Evolutionary conservation across 306 rosid genomes (phyloP).

Genomic region (Geum urbanum): DNA sequence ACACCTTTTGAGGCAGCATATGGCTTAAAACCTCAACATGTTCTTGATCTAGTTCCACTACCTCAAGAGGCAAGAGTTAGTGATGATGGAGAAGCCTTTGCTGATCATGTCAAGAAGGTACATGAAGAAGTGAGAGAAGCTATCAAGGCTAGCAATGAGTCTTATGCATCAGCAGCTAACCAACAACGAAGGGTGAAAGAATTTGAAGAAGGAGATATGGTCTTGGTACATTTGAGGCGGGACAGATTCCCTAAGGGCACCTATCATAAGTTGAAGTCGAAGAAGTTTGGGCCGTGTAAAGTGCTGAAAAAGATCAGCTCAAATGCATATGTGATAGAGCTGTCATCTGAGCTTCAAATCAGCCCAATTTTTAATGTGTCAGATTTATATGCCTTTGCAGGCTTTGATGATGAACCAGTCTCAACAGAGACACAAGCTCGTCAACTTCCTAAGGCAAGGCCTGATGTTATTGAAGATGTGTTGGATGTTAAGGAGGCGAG

Average conservation of each 20-base stretch:
- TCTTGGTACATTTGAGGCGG: neutral
- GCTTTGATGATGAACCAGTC: neutral
- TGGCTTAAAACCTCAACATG: neutral
- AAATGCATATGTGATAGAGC: neutral
- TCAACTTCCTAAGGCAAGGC: neutral
- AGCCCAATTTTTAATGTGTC: neutral
- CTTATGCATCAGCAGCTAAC: neutral
- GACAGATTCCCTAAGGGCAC: neutral
- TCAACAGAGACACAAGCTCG: neutral
- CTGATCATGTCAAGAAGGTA: neutral
- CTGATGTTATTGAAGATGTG: neutral
- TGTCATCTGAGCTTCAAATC: neutral
- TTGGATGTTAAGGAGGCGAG: neutral
- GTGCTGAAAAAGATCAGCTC: neutral
- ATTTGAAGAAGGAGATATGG: neutral
- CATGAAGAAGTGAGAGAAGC: neutral
- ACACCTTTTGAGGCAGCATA: neutral
- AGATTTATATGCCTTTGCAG: neutral
- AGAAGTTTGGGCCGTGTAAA: neutral
- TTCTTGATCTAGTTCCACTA: neutral
- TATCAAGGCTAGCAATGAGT: neutral
- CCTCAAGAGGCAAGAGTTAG: neutral
- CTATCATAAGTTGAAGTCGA: neutral
- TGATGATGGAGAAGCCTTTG: neutral
- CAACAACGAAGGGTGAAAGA: neutral